A percentile compares a stretch with the other conserved stretches of the same genome.
These are phyloP conservation scores for Dactylella cylindrospora DNA, from an alignment of 2,329 filamentous ascomycete species.

Conservation along the genomic window DNA sequence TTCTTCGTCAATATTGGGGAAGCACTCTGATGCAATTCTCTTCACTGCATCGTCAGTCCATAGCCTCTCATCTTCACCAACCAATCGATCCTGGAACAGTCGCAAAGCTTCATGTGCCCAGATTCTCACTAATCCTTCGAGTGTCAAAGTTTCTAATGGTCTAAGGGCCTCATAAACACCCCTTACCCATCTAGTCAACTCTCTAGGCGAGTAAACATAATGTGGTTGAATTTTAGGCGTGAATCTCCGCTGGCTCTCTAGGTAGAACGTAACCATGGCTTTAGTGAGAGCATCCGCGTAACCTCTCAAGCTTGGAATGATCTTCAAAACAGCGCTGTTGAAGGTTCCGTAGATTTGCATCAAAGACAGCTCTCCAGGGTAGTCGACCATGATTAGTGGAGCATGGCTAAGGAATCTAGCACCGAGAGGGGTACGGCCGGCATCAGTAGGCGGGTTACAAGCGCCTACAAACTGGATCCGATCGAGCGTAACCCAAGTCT, in stretches of 20 bases:
- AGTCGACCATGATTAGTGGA: conserved; percentile 99
- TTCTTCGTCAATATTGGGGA: conserved; percentile 90
- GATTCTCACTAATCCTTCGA: conserved; percentile 91
- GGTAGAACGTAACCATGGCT: conserved; percentile 95
- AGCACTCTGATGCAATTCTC: conserved; percentile 83
- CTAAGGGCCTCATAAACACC: conserved; percentile 96
- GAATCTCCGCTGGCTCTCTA: conserved; percentile 91
- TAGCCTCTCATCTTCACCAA: conserved; percentile 86
- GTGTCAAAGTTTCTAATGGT: conserved; percentile 79
- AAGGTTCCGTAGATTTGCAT: conserved; percentile 98
- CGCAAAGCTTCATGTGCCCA: conserved; percentile 97
- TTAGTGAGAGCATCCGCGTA: conserved; percentile 92
- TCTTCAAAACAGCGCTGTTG: conserved; percentile 93
- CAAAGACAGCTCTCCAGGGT: conserved; percentile 90
- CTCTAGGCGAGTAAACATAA: conserved; percentile 98
- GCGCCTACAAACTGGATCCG: conserved; percentile 98
- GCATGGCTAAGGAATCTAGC: conserved; percentile 92
- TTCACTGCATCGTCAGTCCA: conserved; percentile 92
- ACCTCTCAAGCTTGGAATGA: conserved; percentile 89
- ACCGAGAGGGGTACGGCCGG: conserved; percentile 90
- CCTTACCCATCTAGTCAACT: conserved; percentile 94
- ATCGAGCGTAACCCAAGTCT: conserved; percentile 95
- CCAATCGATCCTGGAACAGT: conserved; percentile 94
- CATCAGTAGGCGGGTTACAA: conserved; percentile 97
- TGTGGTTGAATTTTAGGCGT: conserved; percentile 96